Conservation (phyloP, 2,329 filamentous ascomycete genomes). For the Whalleya microplaca region DNA sequence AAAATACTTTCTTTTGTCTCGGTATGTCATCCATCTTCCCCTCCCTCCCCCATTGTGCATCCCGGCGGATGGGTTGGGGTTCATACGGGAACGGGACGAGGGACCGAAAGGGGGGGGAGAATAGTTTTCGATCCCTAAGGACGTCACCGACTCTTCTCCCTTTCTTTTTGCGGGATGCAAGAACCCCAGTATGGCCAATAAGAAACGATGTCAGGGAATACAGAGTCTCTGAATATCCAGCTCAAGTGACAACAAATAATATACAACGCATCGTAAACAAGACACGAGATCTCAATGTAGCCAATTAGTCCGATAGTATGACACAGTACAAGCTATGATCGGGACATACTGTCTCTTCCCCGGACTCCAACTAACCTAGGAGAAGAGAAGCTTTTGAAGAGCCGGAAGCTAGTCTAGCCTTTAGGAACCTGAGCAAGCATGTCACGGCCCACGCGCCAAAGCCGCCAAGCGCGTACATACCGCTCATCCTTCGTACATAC, state of each 20-base stretch:
- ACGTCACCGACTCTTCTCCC: conserved; percentile 20
- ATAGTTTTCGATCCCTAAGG: neutral
- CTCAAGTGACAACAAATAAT: conserved; percentile 24
- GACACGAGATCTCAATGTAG: conserved; percentile 24
- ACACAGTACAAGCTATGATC: conserved; percentile 12
- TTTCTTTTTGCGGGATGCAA: conserved; percentile 17
- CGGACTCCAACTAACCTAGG: conserved; percentile 19
- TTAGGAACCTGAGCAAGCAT: neutral
- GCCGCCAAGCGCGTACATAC: neutral
- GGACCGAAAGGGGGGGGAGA: neutral
- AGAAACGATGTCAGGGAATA: conserved; percentile 17
- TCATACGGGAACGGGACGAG: conserved; percentile 7
- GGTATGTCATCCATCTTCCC: conserved; percentile 15
- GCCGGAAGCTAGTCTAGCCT: neutral
- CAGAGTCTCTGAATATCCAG: conserved; percentile 8
- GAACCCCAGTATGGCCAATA: conserved; percentile 11
- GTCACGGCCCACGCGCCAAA: neutral
- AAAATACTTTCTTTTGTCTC: conserved; percentile 11
- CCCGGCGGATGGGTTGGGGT: conserved; percentile 23
- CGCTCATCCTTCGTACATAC: too few relatives aligned
- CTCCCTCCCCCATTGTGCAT: neutral
- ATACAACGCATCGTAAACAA: conserved; percentile 12
- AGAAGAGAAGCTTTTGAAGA: neutral
- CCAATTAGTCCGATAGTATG: conserved; percentile 14
- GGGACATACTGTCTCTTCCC: conserved; percentile 19